phyloP scores from a whole-genome alignment of 768 basidiomycete genomes.

The Phaffia tasmanica region DNA sequence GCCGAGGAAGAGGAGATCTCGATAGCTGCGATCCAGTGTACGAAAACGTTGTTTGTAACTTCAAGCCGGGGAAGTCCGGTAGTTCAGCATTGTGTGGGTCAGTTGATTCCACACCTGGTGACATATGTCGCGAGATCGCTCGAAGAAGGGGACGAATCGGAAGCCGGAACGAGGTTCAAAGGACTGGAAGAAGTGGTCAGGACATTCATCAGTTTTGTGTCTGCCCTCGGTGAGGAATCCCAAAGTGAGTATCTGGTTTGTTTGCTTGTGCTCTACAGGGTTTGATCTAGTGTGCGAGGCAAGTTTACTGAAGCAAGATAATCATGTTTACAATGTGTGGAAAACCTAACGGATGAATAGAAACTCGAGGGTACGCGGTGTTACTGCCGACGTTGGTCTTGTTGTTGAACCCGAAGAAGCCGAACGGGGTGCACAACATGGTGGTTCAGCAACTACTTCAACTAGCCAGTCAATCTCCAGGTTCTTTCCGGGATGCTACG shows the following conservation, averaged over 20 bases:
- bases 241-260: conserved; percentile 45
- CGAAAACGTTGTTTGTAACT: conserved; percentile 67
- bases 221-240: conserved; percentile 48
- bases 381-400: conserved; percentile 65
- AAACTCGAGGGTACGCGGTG: conserved; percentile 55
- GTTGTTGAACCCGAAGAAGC: conserved; percentile 50
- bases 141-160: conserved; percentile 43
- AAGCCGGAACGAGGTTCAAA: conserved; percentile 47
- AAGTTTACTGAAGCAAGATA: too few relatives aligned
- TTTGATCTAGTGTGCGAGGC: background rate
- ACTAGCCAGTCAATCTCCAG: conserved; percentile 59
- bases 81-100: conserved; percentile 58
- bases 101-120: conserved; percentile 71
- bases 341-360: conserved; percentile 38
- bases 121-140: conserved; percentile 55
- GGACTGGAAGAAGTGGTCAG: conserved; percentile 72
- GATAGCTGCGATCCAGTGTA: conserved; percentile 79
- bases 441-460: conserved; percentile 57
- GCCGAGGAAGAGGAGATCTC: conserved; percentile 60
- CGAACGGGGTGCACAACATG: conserved; percentile 45
- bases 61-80: conserved; percentile 55
- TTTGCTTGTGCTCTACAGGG: background rate
- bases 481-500: conserved; percentile 75
- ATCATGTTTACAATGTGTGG: too few relatives aligned
- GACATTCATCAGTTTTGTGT: conserved; percentile 57